These are phyloP conservation scores for Gossypium schwendimanii DNA, from an alignment of 441 rosid genomes.

Conservation along the genomic window DNA sequence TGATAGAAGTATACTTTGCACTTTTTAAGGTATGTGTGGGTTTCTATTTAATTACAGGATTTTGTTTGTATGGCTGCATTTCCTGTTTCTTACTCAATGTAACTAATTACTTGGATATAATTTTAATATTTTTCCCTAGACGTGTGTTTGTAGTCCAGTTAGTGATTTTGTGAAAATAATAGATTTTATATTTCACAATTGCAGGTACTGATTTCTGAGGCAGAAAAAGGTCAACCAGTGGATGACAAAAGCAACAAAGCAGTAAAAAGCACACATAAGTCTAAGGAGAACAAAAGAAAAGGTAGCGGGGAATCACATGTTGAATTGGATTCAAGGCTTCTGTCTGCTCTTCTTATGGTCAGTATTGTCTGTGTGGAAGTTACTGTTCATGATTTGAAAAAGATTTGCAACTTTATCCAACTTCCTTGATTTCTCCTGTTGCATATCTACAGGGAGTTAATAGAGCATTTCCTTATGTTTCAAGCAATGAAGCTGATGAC, in stretches of 20 bases:
- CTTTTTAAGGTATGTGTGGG: slow-evolving; percentile 64
- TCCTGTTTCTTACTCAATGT: background rate
- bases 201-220: slow-evolving; percentile 71
- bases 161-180: background rate
- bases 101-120: background rate
- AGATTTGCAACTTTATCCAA: background rate
- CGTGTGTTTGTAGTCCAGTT: background rate
- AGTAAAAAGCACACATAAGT: slow-evolving; percentile 20
- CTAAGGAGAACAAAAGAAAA: slow-evolving; percentile 35
- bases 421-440: background rate
- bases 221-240: slow-evolving; percentile 30
- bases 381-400: background rate
- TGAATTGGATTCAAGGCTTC: slow-evolving; percentile 88
- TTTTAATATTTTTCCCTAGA: background rate
- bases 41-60: background rate
- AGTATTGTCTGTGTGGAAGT: slow-evolving; percentile 21
- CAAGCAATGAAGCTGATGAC: slow-evolving; percentile 75
- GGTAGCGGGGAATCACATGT: slow-evolving; percentile 50
- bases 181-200: slow-evolving; percentile 15
- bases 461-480: slow-evolving; percentile 96
- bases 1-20: slow-evolving; percentile 90
- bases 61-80: background rate
- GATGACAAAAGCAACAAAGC: slow-evolving; percentile 26
- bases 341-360: slow-evolving; percentile 82
- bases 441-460: slow-evolving; percentile 70